Percentiles rank a stretch among this genome's conserved stretches.
Conservation (phyloP, 2,329 filamentous ascomycete genomes). For the Juglanconis sp. region DNA sequence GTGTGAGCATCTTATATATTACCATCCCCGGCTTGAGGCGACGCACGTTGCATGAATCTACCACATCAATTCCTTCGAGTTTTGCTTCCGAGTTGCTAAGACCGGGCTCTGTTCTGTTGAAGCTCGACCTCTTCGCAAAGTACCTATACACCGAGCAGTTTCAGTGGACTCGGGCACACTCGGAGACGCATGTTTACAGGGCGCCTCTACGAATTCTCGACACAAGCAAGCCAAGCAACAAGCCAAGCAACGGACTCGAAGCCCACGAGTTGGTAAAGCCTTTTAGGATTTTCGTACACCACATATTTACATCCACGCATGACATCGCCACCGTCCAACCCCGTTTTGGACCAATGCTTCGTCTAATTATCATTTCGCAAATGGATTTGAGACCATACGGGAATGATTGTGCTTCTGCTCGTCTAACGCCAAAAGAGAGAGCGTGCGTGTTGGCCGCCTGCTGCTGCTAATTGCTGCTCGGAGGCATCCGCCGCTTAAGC, state of each 20-base stretch:
- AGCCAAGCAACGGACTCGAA: neutral
- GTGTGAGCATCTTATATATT: too few species aligned
- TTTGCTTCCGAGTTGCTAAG: too few species aligned
- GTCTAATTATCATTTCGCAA: constrained; percentile 32
- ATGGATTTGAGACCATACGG: constrained; percentile 24
- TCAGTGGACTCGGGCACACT: too few species aligned
- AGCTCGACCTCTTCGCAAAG: too few species aligned
- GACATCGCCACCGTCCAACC: constrained; percentile 25
- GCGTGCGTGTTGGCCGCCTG: neutral
- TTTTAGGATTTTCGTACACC: constrained; percentile 27
- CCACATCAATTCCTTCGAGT: too few species aligned
- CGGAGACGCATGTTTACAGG: too few species aligned
- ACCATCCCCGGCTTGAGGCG: too few species aligned
- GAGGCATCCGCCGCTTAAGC: constrained; percentile 32
- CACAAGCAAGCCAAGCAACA: too few species aligned
- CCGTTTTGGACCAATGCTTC: constrained; percentile 9
- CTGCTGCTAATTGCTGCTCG: neutral
- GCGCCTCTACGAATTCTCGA: too few species aligned
- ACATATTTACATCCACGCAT: constrained; percentile 30
- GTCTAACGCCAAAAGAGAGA: constrained; percentile 39
- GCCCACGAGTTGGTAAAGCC: constrained; percentile 11
- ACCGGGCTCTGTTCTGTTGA: too few species aligned
- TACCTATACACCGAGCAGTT: too few species aligned
- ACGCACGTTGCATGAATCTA: too few species aligned
- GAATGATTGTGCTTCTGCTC: constrained; percentile 21